Base-by-base conservation (phyloP, 2,329 filamentous ascomycete species). In the Onygenales sp. region DNA sequence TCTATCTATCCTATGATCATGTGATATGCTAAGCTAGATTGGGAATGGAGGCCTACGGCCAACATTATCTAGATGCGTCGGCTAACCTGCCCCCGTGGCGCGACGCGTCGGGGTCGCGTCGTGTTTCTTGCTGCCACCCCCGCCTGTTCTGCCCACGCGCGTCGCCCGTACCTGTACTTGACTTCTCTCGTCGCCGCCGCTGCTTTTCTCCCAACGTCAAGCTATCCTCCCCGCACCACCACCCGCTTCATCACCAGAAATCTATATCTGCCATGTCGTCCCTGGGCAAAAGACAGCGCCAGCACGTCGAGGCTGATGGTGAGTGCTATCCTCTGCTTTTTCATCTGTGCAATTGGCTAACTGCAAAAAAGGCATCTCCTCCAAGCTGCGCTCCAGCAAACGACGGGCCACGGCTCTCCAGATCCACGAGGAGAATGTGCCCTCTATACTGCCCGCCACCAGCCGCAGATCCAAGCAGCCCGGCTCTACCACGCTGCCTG, bases 221-320 rank as follows among this genome's bases (percentile, higher is more conserved):
- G 14, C 47, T 21, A n/a, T 39, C n/a, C 35, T 2, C 31, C 39
- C 39, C 41, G n/a, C 49, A 21, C 38, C 21, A 51, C 35, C 21
- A 31, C 39, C 36, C 27, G 13, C 21, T 49, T 46, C 50, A 43
- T 14, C 50, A 9, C 43, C 7, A 10, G 5, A 11, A 47, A 21
- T 17, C 2, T 17, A 17, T 17, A 17, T 17, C 17, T 17, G 17
- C 17, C 17, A 17, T 17, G 51, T 58, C 64, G 38, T 59, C 67
- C 38, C 61, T 76, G 54, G 73, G 73, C 59, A 76, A 76, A 67
- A 69, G 73, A 61, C 65, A 66, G 60, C 71, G 72, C 53, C 57
- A 60, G 57, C 56, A 61, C 43, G 58, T 68, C 47, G 69, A 71
- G 44, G 55, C 64, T 53, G 64, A 71, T 69, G 70, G 73, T 75